Percentiles rank a stretch among this genome's conserved stretches.
Evolutionary conservation across 2,329 filamentous ascomycete genomes (phyloP).

Genomic region (Mycosphaerelloides madeirae): DNA sequence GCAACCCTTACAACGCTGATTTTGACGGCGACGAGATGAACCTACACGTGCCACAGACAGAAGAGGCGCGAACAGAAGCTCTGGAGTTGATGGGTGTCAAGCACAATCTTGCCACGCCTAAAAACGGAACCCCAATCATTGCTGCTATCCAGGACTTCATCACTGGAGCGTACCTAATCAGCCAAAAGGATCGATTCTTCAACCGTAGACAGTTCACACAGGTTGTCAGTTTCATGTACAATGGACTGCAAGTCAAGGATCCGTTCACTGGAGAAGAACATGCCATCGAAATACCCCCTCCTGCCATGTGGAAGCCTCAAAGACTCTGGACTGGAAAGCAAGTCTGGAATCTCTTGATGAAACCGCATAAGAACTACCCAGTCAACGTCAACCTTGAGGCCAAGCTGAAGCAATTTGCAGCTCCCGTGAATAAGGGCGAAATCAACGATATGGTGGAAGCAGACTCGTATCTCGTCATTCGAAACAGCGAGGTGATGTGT

Average conservation of each 20-base stretch:
- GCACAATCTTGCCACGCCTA: slow-evolving; percentile 90
- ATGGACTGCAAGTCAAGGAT: slow-evolving; percentile 54
- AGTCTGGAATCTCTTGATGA: slow-evolving; percentile 86
- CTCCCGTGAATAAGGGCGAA: slow-evolving; percentile 53
- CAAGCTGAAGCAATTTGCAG: slow-evolving; percentile 75
- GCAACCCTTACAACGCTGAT: slow-evolving; percentile 97
- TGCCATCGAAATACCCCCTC: slow-evolving; percentile 78
- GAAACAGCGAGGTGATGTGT: slow-evolving; percentile 97
- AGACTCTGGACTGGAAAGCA: slow-evolving; percentile 96
- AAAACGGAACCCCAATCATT: slow-evolving; percentile 97
- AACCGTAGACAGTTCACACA: slow-evolving; percentile 84
- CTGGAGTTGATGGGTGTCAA: slow-evolving; percentile 98
- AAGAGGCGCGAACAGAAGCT: slow-evolving; percentile 91
- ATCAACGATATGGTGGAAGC: slow-evolving; percentile 69
- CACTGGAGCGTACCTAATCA: slow-evolving; percentile 85
- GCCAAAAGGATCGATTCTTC: slow-evolving; percentile 88
- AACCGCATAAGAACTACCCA: slow-evolving; percentile 75
- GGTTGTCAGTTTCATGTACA: slow-evolving; percentile 90
- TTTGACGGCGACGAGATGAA: slow-evolving; percentile 99
- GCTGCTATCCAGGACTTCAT: slow-evolving; percentile 99
- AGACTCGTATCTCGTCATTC: slow-evolving; percentile 85
- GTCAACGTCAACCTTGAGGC: slow-evolving; percentile 90
- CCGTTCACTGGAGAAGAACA: slow-evolving; percentile 47
- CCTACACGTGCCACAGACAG: slow-evolving; percentile 94
- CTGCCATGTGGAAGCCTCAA: slow-evolving; percentile 78